A percentile compares a stretch with the other conserved stretches of the same genome.
These are phyloP conservation scores for Acmispon strigosus DNA, from an alignment of 306 rosid species.

Conservation along the genomic window DNA sequence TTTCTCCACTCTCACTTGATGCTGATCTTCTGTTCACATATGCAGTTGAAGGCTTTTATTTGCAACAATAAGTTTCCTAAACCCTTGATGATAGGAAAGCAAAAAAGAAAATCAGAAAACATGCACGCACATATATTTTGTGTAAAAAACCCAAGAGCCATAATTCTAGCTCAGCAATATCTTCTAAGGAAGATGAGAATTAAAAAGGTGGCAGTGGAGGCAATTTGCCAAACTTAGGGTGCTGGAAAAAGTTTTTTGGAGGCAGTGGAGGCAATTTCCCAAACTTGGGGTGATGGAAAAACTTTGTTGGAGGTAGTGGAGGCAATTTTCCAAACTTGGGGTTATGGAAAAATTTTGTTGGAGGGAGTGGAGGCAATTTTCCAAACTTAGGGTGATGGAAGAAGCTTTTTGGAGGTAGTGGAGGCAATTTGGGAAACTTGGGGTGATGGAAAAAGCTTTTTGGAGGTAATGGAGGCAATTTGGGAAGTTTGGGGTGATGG, in stretches of 20 bases:
- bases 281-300: too few species aligned
- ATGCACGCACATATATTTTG: conserved; percentile 2
- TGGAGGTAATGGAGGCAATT: conserved; percentile 25
- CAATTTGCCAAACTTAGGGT: too few species aligned
- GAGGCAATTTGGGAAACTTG: conserved; percentile 31
- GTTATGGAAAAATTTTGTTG: conserved; percentile 28
- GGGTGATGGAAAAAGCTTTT: conserved; percentile 39
- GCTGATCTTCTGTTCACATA: neutral
- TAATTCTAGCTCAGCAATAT: neutral
- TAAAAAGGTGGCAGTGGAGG: conserved; percentile 23
- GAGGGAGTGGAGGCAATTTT: conserved; percentile 25
- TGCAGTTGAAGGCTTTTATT: conserved; percentile 18
- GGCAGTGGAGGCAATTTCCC: conserved; percentile 8
- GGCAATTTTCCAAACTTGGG: conserved; percentile 43
- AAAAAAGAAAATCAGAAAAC: conserved; percentile 3
- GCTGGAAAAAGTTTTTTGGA: too few species aligned
- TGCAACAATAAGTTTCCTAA: neutral
- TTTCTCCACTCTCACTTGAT: neutral
- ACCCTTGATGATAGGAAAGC: neutral
- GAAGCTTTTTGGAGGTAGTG: conserved; percentile 18
- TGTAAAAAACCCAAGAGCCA: neutral
- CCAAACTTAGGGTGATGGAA: conserved; percentile 48
- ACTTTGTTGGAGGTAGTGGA: neutral
- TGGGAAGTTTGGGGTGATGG: conserved; percentile 52
- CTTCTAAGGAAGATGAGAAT: conserved; percentile 36